Evolutionary conservation across 331 rosid genomes (phyloP), one percentile per base, ranked within the genome.

Genomic region (Prunus yedoensis): DNA sequence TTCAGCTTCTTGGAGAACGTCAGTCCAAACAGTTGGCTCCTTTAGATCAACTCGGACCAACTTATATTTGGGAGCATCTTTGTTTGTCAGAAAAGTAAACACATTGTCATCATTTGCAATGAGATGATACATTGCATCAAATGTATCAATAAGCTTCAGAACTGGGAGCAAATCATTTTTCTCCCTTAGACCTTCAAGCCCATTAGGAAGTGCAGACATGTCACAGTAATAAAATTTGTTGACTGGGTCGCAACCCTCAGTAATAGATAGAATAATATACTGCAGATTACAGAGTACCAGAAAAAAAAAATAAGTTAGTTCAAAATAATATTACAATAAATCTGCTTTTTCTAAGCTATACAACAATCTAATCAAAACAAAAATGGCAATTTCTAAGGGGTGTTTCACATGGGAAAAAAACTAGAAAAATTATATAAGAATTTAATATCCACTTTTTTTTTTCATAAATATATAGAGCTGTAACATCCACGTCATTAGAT

Each of bases 61-160:
- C 84, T 94, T 94, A 84, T 90, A 91, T 78, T 89, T 94, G n/a
- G 98, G 91, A 85, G 98, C 98, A 85, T 94, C 87, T 85, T 91
- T 92, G 83, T 94, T 94, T 20, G 97, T 94, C 81, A 75, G 81
- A 78, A 94, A 92, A 79, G 98, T 90, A 78, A 94, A 94, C 58
- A 80, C 41, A 0, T 92, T 86, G 75, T 80, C 97, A 84, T 94
- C 99, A 78, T 94, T 94, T 62, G 99, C 99, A 83, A 94, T 81
- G 43, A 21, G 87, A 10, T 57, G 79, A 83, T 89, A 94, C 64
- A 77, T 84, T n/a, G 98, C 96, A 46, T 90, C 91, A 81, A 91
- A 94, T 4, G 88, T 77, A 78, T 94, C 99, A 74, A 94, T 68
- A 58, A 90, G 87, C 78, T 84, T 94, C 60, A 84, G 73, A 74